Evolutionary conservation across 225 moss, liverwort and hornwort genomes (phyloP).

Genomic region (Asterella californica): DNA sequence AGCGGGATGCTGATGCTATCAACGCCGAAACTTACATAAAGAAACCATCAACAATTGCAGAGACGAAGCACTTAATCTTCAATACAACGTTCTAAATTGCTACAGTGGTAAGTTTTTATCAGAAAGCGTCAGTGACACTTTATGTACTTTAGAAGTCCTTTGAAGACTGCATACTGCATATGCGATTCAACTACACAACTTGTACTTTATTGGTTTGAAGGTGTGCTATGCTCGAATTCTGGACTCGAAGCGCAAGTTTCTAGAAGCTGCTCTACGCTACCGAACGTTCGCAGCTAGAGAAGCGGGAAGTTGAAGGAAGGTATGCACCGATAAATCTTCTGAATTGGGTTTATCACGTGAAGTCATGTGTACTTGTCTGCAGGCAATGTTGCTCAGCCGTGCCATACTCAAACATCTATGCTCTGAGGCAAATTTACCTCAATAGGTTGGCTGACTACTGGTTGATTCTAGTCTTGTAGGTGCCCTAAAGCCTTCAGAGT

Average conservation of each 20-base stretch:
- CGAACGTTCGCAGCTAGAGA: slow-evolving; percentile 93
- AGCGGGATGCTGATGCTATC: slow-evolving; percentile 94
- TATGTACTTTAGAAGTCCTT: not conserved
- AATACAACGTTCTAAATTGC: slow-evolving; percentile 99
- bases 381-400: not conserved
- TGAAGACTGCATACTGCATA: not conserved
- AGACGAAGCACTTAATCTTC: slow-evolving; percentile 91
- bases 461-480: not conserved
- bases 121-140: not conserved
- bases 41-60: slow-evolving; percentile 93
- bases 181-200: not conserved
- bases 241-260: slow-evolving; percentile 93
- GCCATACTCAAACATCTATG: not conserved
- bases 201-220: slow-evolving; percentile 30
- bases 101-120: no score
- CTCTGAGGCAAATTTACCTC: not conserved
- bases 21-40: slow-evolving; percentile 97
- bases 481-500: not conserved
- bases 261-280: slow-evolving; percentile 98
- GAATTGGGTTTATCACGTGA: not conserved
- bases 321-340: slow-evolving; percentile 3
- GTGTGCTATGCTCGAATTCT: slow-evolving; percentile 99
- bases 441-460: no score
- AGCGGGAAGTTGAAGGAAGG: slow-evolving; percentile 93
- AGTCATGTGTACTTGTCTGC: no score